phyloP scores from a whole-genome alignment of 129 eudicot genomes.

The Helichrysum umbraculigerum region DNA sequence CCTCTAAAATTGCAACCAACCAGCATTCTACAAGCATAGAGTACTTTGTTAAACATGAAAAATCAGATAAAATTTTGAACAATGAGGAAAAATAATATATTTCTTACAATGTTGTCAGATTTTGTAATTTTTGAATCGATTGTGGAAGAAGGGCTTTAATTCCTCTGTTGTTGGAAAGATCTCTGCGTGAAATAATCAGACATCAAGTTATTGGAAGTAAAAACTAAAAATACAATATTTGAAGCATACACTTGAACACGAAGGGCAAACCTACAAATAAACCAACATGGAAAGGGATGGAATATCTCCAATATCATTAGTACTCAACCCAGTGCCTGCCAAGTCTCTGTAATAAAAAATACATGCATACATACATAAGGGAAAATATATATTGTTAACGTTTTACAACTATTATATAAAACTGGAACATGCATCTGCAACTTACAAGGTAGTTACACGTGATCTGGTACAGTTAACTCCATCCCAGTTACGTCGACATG shows the following conservation, averaged over 20 bases:
- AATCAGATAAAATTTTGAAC: not conserved
- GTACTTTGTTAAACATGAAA: not conserved
- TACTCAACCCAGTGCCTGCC: conserved; percentile 56
- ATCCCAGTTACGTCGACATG: conserved; percentile 80
- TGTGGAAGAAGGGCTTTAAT: conserved; percentile 67
- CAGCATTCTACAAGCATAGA: conserved; percentile 58
- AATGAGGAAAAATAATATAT: not conserved
- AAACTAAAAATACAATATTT: not conserved
- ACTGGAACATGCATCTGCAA: conserved; percentile 7
- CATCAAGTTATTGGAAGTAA: not conserved
- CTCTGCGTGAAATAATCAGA: conserved; percentile 46
- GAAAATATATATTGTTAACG: not conserved
- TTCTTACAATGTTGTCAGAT: conserved; percentile 64
- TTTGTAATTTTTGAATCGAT: conserved; percentile 58
- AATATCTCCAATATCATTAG: conserved; percentile 56
- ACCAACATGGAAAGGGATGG: conserved; percentile 56
- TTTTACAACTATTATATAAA: not conserved
- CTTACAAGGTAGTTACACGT: conserved; percentile 70
- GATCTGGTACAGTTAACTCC: conserved; percentile 68
- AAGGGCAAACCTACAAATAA: conserved; percentile 57
- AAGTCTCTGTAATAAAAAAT: conserved; percentile 42
- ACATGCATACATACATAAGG: conserved; percentile 2
- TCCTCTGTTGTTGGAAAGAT: conserved; percentile 83
- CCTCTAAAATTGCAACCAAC: conserved; percentile 82
- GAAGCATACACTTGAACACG: not conserved